These are phyloP conservation scores for Ceratopteris richardii DNA, from an alignment of 75 land plant genomes.

Conservation along the genomic window DNA sequence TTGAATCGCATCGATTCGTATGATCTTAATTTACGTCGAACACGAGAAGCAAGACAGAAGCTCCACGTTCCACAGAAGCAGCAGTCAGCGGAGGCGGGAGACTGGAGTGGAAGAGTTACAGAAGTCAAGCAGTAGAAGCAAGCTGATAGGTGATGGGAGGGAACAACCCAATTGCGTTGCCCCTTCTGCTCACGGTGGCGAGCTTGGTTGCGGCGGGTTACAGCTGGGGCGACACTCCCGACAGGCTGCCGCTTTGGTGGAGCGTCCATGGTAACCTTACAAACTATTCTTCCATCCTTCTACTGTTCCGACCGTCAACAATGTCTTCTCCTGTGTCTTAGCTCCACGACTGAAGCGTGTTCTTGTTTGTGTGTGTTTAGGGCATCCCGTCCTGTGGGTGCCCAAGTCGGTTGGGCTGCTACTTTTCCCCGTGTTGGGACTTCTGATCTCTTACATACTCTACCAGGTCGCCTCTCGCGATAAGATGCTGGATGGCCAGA, in stretches of 20 bases:
- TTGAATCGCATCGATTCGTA: too few species aligned
- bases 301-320: too few species aligned
- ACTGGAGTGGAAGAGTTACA: too few species aligned
- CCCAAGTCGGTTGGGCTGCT: constrained; percentile 4
- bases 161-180: constrained; percentile 1
- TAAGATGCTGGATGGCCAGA: neutral
- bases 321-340: too few species aligned
- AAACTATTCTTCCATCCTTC: neutral
- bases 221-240: constrained; percentile 3
- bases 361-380: constrained; percentile 1
- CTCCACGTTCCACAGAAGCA: too few species aligned
- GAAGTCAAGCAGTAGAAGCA: too few species aligned
- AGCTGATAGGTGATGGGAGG: too few species aligned
- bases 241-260: constrained; percentile 2
- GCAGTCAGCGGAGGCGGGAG: too few species aligned
- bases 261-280: neutral
- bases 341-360: too few species aligned
- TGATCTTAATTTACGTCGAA: too few species aligned
- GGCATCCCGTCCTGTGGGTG: constrained; percentile 2
- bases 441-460: constrained; percentile 1
- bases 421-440: neutral
- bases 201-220: neutral
- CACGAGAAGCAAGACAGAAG: too few species aligned
- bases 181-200: constrained; percentile 1
- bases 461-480: constrained; percentile 6